Evolutionary conservation across 805 yeast genomes (phyloP).

Genomic region (Wickerhamomyces subpelliculosus): DNA sequence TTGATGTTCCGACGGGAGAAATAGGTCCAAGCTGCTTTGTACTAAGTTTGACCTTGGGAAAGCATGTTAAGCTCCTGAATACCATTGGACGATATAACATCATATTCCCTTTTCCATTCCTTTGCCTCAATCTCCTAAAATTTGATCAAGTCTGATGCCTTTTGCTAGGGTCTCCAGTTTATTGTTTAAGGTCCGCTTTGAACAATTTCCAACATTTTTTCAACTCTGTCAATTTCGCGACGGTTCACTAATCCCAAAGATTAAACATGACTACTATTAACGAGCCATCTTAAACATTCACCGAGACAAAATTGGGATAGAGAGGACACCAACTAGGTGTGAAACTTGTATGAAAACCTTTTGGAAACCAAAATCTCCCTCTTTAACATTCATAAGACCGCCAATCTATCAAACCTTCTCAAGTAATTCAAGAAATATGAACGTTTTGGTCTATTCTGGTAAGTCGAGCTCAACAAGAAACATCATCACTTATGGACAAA

Average conservation of each 20-base stretch:
- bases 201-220: background rate
- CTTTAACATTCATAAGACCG: background rate
- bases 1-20: background rate
- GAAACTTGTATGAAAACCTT: too few species aligned
- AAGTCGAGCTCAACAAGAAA: conserved; percentile 4
- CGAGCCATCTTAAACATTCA: too few species aligned
- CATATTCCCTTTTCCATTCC: too few species aligned
- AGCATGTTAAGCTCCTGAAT: too few species aligned
- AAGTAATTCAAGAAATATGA: conserved; percentile 50
- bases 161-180: background rate
- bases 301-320: background rate
- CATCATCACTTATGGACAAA: background rate
- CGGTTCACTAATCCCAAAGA: background rate
- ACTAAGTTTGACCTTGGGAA: too few species aligned
- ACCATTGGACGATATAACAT: too few species aligned
- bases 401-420: background rate
- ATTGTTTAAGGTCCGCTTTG: too few species aligned
- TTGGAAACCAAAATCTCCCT: background rate
- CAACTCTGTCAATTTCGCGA: background rate
- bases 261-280: background rate
- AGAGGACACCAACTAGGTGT: background rate
- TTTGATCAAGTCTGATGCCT: too few species aligned
- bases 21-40: too few species aligned
- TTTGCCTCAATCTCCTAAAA: too few species aligned
- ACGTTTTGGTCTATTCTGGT: conserved; percentile 66